Evolutionary conservation across 2,329 filamentous ascomycete genomes (phyloP).

Genomic region (Colletotrichum lindemuthianum): DNA sequence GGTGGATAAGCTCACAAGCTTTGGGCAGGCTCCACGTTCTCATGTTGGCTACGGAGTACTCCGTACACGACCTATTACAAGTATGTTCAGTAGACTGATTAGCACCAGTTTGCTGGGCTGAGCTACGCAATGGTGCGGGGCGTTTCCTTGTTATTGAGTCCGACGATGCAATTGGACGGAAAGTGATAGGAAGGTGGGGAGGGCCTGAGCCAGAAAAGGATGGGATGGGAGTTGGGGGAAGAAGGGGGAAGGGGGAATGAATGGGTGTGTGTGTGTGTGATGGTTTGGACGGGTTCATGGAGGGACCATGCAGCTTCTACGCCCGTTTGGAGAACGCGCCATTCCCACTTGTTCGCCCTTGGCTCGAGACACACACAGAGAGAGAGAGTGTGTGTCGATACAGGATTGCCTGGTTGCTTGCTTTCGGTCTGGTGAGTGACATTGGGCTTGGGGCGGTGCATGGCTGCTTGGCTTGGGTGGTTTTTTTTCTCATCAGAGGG

Average conservation of each 20-base stretch:
- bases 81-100: background rate
- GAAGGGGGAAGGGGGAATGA: slow-evolving; percentile 4
- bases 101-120: background rate
- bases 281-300: background rate
- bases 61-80: background rate
- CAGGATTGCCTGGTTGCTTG: background rate
- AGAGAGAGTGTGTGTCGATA: background rate
- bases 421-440: slow-evolving; percentile 1
- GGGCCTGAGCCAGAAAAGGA: too few species aligned
- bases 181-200: too few species aligned
- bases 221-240: background rate
- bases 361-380: background rate
- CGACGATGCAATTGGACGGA: background rate
- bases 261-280: background rate
- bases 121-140: slow-evolving; percentile 21
- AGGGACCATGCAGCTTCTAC: slow-evolving; percentile 24
- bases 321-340: slow-evolving; percentile 23
- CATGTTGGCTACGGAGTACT: background rate
- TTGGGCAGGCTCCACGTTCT: background rate
- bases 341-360: slow-evolving; percentile 11
- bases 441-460: slow-evolving; percentile 30
- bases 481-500: too few species aligned
- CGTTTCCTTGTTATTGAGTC: background rate
- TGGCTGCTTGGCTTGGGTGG: slow-evolving; percentile 3
- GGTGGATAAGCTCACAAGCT: slow-evolving; percentile 20